Base-by-base conservation (phyloP, 306 rosid genomes). In the Ziziphus jujuba region DNA sequence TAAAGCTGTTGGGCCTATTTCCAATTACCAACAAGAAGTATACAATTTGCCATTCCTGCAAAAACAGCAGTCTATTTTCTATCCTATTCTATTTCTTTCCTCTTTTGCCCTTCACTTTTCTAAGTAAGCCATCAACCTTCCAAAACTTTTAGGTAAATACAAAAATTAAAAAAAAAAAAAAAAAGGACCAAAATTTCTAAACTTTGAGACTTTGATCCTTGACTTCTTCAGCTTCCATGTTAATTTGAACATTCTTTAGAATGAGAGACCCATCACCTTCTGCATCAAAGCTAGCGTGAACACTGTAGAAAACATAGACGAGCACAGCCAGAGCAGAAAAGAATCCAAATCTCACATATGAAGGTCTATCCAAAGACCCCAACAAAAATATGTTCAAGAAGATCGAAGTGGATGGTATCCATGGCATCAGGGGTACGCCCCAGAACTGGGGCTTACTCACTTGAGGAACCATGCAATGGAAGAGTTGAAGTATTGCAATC, bases 391-490 rank as follows among this genome's bases (percentile, higher is more conserved):
- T 74, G 65, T 92, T 90, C 54, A 92, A 67, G 72, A 92, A 90
- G 21, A 92, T 87, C 20, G 98, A 92, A 2, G 79, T 35, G 19
- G 91, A 83, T 1, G 98, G 98, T 59, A 92, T 78, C 98, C 97
- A 92, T 12, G 98, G 98, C 98, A 92, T 92, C 56, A 90, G 75
- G 5, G 98, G 98, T 48, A 92, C 97, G 6, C 97, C 98, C 98
- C 98, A 90, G 56, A 83, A 86, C 73, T 92, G 88, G 0, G 98
- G 98, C 68, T 88, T 90, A 7, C 96, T 44, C 2, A 72, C 91
- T 52, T 90, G 98, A 25, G 92, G 96, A 69, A 86, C 91, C 85
- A 80, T 84, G 58, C 80, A 84, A 38, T 86, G 79, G 60, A 92
- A 92, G 54, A 86, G 63, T 49, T 90, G 87, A 19, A 87, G 35